Evolutionary conservation across 371 early-diverging fungal species (phyloP).

Genomic region (Choanephora cucurbitarum): DNA sequence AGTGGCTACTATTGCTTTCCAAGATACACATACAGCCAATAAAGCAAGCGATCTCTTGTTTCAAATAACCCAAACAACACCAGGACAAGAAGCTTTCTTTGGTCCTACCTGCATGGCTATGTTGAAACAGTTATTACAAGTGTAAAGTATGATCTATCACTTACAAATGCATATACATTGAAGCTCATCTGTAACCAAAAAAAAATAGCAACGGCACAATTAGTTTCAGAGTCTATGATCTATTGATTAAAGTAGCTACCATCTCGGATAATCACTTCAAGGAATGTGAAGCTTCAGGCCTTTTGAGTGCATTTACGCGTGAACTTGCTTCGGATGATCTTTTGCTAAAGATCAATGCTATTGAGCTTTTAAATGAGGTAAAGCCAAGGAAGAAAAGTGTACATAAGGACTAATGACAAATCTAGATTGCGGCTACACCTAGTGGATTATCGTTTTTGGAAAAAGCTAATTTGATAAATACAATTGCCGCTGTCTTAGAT

Average conservation of each 20-base stretch:
- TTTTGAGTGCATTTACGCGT: constrained; percentile 27
- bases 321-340: constrained; percentile 47
- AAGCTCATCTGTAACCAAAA: too few species aligned
- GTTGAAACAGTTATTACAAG: constrained; percentile 24
- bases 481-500: constrained; percentile 29
- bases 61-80: constrained; percentile 20
- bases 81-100: constrained; percentile 19
- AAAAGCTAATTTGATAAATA: constrained; percentile 32
- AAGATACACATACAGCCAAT: constrained; percentile 42
- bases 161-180: too few species aligned
- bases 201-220: constrained; percentile 48
- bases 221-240: constrained; percentile 53
- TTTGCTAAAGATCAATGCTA: constrained; percentile 49
- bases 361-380: constrained; percentile 54
- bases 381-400: background rate
- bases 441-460: constrained; percentile 40
- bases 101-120: constrained; percentile 20
- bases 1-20: constrained; percentile 42
- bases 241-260: constrained; percentile 42
- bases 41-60: constrained; percentile 42
- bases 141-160: too few species aligned
- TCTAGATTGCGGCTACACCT: constrained; percentile 34
- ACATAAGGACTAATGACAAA: background rate
- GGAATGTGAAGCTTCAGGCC: constrained; percentile 32
- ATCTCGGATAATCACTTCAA: constrained; percentile 47